phyloP scores from a whole-genome alignment of 2,329 filamentous ascomycete species.

The Apiospora koreana region DNA sequence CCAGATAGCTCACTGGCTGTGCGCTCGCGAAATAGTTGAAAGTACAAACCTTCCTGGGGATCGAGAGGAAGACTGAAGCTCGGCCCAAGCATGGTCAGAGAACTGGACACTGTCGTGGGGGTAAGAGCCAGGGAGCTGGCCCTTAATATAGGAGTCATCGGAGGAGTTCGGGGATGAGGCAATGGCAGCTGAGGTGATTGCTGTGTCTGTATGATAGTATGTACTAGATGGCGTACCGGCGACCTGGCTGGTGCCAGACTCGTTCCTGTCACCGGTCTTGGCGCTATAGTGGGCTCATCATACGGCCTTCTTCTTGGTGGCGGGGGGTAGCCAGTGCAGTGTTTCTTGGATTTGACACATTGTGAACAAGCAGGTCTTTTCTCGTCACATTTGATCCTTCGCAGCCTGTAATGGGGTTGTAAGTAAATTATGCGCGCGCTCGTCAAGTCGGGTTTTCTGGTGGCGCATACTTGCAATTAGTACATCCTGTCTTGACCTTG shows the following conservation, averaged over 20 bases:
- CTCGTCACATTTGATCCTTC: slow-evolving; percentile 69
- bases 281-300: slow-evolving; percentile 45
- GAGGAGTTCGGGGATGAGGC: slow-evolving; percentile 30
- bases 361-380: slow-evolving; percentile 60
- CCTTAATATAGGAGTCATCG: slow-evolving; percentile 30
- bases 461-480: slow-evolving; percentile 65
- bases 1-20: slow-evolving; percentile 66
- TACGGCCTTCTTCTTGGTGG: slow-evolving; percentile 45
- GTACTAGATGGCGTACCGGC: slow-evolving; percentile 6
- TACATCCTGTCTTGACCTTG: slow-evolving; percentile 68
- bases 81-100: slow-evolving; percentile 43
- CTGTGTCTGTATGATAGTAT: slow-evolving; percentile 14
- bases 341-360: slow-evolving; percentile 59
- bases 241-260: slow-evolving; percentile 4
- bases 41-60: slow-evolving; percentile 58
- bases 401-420: slow-evolving; percentile 42
- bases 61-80: slow-evolving; percentile 47
- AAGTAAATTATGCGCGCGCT: slow-evolving; percentile 21
- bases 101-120: slow-evolving; percentile 18
- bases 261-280: slow-evolving; percentile 38
- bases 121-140: background rate
- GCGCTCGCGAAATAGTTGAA: slow-evolving; percentile 61
- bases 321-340: slow-evolving; percentile 64
- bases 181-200: slow-evolving; percentile 17
- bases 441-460: slow-evolving; percentile 8